Conservation (phyloP, 257 asterid genomes). For the Anisodus tanguticus region DNA sequence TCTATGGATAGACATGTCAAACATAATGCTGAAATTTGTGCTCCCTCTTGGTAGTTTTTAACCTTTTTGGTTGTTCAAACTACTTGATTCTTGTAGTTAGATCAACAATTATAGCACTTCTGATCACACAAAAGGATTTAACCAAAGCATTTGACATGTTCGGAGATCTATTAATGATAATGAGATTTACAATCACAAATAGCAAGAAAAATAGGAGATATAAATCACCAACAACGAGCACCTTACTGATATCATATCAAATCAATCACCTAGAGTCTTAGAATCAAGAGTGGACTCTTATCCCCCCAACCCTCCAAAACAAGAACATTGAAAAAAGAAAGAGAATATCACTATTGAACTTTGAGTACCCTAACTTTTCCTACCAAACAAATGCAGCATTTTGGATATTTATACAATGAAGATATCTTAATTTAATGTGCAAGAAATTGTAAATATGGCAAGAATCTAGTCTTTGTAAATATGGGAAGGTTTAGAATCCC, state of each 20-base stretch:
- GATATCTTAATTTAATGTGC: neutral
- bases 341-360: neutral
- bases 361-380: neutral
- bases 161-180: neutral
- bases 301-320: too few relatives aligned
- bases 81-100: neutral
- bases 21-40: neutral
- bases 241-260: neutral
- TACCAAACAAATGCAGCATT: neutral
- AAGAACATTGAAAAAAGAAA: neutral
- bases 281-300: neutral
- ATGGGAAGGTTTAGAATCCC: neutral
- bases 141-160: neutral
- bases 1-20: neutral
- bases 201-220: neutral
- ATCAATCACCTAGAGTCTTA: neutral
- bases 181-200: neutral
- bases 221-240: neutral
- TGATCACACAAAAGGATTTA: neutral
- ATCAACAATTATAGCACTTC: neutral
- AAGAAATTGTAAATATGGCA: neutral
- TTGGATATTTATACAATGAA: neutral
- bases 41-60: too few relatives aligned
- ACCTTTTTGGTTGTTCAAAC: conserved; percentile 5
- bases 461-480: neutral